Evolutionary conservation across 2,329 filamentous ascomycete genomes (phyloP).

Genomic region (Alternaria novae-zelandiae): DNA sequence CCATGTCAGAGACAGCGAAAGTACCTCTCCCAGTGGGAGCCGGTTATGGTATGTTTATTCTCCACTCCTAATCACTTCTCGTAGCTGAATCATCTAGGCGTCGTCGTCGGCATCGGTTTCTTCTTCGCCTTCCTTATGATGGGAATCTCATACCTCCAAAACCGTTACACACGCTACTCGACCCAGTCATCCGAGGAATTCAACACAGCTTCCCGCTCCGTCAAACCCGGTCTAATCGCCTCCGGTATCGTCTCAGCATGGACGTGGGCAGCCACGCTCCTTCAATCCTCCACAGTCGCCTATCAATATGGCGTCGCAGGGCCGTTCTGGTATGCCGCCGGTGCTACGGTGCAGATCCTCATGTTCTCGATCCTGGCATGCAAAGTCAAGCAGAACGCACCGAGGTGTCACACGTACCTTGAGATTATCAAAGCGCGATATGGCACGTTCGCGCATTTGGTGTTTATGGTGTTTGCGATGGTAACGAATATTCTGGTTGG

Average conservation of each 20-base stretch:
- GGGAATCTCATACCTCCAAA: conserved; percentile 47
- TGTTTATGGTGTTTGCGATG: conserved; percentile 52
- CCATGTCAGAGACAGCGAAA: conserved; percentile 24
- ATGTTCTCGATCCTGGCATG: conserved; percentile 53
- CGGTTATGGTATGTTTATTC: conserved; percentile 54
- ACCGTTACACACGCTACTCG: conserved; percentile 45
- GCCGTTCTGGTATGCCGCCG: conserved; percentile 51
- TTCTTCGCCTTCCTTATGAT: conserved; percentile 46
- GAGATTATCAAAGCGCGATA: conserved; percentile 53
- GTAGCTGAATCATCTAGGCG: conserved; percentile 19
- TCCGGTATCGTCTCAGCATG: conserved; percentile 58
- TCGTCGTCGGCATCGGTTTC: conserved; percentile 58
- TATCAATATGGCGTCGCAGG: conserved; percentile 42
- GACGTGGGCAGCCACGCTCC: conserved; percentile 57
- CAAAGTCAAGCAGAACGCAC: conserved; percentile 52
- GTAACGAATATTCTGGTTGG: conserved; percentile 55
- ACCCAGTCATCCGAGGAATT: conserved; percentile 56
- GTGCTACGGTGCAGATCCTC: conserved; percentile 54
- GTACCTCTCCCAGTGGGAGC: conserved; percentile 46
- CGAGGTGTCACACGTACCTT: conserved; percentile 51
- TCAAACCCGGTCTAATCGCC: conserved; percentile 56
- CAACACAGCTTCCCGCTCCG: conserved; percentile 54
- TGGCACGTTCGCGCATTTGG: conserved; percentile 46
- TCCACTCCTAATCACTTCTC: background rate
- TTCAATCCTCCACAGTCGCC: conserved; percentile 36